Percentiles rank a stretch among this genome's conserved stretches.
Conservation (phyloP, 129 eudicot genomes). For the Escallonia herrerae region DNA sequence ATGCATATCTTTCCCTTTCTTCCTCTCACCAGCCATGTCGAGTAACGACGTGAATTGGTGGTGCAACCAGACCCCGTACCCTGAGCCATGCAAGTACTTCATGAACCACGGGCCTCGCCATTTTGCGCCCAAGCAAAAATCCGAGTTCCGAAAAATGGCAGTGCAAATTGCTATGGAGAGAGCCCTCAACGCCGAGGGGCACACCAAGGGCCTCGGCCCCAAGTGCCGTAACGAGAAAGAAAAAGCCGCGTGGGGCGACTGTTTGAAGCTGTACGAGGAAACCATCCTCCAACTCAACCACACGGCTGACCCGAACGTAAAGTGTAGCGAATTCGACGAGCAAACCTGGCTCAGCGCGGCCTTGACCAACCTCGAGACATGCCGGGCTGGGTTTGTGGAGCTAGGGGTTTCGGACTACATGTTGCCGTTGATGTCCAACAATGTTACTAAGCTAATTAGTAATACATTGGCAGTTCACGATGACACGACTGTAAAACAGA, state of each 20-base stretch:
- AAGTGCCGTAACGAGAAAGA: conserved; percentile 50
- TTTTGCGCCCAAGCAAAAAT: conserved; percentile 18
- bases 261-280: conserved; percentile 41
- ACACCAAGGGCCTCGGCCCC: conserved; percentile 37
- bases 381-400: conserved; percentile 65
- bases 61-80: conserved; percentile 71
- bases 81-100: conserved; percentile 62
- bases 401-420: conserved; percentile 41
- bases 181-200: conserved; percentile 35
- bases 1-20: conserved; percentile 15
- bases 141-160: conserved; percentile 46
- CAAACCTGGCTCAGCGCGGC: conserved; percentile 86
- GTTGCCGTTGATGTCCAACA: conserved; percentile 45
- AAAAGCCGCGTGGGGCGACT: conserved; percentile 63
- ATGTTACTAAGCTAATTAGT: conserved; percentile 39
- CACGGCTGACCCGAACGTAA: conserved; percentile 34
- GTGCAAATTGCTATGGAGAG: conserved; percentile 50
- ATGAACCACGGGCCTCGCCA: conserved; percentile 28
- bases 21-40: background rate
- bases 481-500: conserved; percentile 12
- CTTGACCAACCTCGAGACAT: conserved; percentile 65
- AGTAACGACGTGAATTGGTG: conserved; percentile 44
- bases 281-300: conserved; percentile 54
- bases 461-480: conserved; percentile 34
- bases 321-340: conserved; percentile 44